phyloP scores from a whole-genome alignment of 106 monocot genomes.

The Alisma plantagoaquatica region DNA sequence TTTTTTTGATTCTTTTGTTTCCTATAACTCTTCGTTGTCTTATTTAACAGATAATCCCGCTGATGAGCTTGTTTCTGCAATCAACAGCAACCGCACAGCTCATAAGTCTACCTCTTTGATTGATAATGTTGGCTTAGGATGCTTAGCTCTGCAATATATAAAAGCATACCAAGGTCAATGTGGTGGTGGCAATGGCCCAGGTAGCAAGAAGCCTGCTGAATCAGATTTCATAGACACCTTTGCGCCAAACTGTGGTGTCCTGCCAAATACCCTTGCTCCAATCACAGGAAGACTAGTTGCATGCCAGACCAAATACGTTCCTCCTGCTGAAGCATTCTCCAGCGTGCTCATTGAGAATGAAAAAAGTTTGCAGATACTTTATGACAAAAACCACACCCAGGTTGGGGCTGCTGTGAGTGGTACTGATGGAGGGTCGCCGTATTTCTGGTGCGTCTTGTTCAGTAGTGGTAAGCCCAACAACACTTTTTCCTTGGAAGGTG shows the following conservation, averaged over 20 bases:
- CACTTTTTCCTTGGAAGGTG: conserved; percentile 49
- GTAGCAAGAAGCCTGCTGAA: conserved; percentile 53
- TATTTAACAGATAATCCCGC: conserved; percentile 61
- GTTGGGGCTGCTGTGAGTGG: conserved; percentile 70
- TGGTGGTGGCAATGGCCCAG: conserved; percentile 30
- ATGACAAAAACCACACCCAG: conserved; percentile 73
- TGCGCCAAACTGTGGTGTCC: conserved; percentile 70
- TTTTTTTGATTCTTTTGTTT: no score
- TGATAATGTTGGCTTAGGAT: conserved; percentile 76
- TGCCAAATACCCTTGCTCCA: conserved; percentile 37
- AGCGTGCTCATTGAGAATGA: conserved; percentile 31
- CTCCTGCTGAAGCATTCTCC: conserved; percentile 48
- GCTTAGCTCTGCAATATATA: conserved; percentile 74
- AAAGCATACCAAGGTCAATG: conserved; percentile 85
- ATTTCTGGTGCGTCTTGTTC: conserved; percentile 83
- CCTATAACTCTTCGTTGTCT: no score
- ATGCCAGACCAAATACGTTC: conserved; percentile 59
- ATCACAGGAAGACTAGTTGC: conserved; percentile 74
- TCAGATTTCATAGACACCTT: conserved; percentile 56
- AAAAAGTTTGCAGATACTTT: conserved; percentile 48
- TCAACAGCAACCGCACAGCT: conserved; percentile 71
- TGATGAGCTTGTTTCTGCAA: conserved; percentile 48
- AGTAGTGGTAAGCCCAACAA: conserved; percentile 54
- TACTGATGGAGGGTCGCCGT: conserved; percentile 66
- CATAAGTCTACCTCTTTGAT: conserved; percentile 47